Base-by-base conservation (phyloP, 164 flowering plant species). In the Magnolia changhungtana region DNA sequence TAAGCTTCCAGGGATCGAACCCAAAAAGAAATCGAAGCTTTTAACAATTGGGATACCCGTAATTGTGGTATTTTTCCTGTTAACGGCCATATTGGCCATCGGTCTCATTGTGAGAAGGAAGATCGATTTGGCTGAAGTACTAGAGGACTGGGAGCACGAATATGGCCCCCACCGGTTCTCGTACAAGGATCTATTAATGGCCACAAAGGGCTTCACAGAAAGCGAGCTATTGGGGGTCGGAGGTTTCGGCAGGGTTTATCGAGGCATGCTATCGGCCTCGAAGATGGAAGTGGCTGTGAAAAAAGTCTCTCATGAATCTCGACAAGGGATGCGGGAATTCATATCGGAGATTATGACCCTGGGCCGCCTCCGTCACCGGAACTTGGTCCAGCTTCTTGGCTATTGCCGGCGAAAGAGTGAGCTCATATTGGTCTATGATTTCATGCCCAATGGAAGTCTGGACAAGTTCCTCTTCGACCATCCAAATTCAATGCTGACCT, bases 1-100 rank as follows among this genome's bases (percentile, higher is more conserved):
- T 50, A 72, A 81, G 13, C 82, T 85, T 29, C 89, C 89, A 50
- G 50, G 1, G 8, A 55, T 10, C 1, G 72, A 75, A 7, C 69
- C 72, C 19, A 69, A 74, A 76, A 21, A 24, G 24, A 76, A 73
- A 50, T 19, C 37, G 13, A 63, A n/a, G 8, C 7, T 18, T 29
- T 24, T 77, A 45, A 73, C 72, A 13, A 81, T 79, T 61, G 77
- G 64, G 52, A 14, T 74, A 21, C 59, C 70, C 8, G 0, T 81
- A 8, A 20, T 76, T 51, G 11, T 8, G 4, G 10, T 16, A n/a
- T 6, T 24, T 69, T 8, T 21, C 8, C 10, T 8, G 18, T 14
- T 71, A 18, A 18, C 31, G n/a, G 18, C 50, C 59, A 55, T 75
- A 1, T 37, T 50, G 13, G 49, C 45, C 50, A 5, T 75, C 7